Evolutionary conservation across 78 protist genomes (phyloP).

Genomic region (Speleostelium caveatum): DNA sequence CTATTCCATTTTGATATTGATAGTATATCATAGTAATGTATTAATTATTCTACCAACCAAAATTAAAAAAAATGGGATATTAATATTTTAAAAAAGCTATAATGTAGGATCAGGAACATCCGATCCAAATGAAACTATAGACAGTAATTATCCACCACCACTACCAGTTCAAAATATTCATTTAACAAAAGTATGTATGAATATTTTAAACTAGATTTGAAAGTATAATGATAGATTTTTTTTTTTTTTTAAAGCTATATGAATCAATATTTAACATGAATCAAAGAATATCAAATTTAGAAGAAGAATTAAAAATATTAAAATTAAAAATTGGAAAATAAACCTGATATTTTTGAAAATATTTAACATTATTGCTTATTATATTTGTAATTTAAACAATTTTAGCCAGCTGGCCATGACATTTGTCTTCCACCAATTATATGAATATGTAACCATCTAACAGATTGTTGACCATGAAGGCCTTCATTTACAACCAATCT

Average conservation of each 20-base stretch:
- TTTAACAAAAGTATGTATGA: background rate
- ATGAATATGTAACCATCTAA: constrained; percentile 69
- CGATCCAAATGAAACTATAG: too few relatives aligned
- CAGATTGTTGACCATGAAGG: constrained; percentile 47
- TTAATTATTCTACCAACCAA: background rate
- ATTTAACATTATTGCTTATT: background rate
- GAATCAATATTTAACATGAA: constrained; percentile 11
- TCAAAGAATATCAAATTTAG: background rate
- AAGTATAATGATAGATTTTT: too few relatives aligned
- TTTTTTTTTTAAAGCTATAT: too few relatives aligned
- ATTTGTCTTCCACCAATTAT: constrained; percentile 59
- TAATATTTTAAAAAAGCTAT: too few relatives aligned
- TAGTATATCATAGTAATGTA: background rate
- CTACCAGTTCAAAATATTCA: background rate
- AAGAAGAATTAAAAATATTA: background rate
- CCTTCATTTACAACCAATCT: constrained; percentile 70
- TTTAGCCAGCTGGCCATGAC: constrained; percentile 33
- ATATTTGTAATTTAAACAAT: background rate
- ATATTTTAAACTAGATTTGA: too few relatives aligned
- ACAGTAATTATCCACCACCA: too few relatives aligned
- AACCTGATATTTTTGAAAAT: background rate
- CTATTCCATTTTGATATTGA: background rate
- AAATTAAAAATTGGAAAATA: background rate
- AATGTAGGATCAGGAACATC: background rate
- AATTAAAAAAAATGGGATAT: too few relatives aligned